These are phyloP conservation scores for Peniophora sp. DNA, from an alignment of 1,284 basidiomycete genomes.

Conservation along the genomic window DNA sequence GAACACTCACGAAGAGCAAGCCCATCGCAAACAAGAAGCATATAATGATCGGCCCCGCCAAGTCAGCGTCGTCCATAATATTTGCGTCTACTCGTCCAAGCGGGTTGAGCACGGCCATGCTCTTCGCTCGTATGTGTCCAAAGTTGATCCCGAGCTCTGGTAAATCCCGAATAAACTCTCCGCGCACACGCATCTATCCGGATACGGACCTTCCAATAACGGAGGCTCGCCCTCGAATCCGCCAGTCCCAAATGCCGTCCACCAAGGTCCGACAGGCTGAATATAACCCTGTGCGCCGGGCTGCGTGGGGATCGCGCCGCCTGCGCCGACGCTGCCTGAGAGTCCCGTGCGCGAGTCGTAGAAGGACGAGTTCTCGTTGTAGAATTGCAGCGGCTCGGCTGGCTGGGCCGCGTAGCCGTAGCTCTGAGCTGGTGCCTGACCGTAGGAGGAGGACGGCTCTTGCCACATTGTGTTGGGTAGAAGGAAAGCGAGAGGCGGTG, in stretches of 20 bases:
- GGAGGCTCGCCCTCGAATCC: conserved; percentile 94
- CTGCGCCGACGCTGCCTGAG: conserved; percentile 57
- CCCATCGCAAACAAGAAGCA: conserved; percentile 91
- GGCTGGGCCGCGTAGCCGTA: conserved; percentile 44
- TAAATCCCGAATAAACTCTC: not conserved
- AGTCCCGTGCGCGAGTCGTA: conserved; percentile 68
- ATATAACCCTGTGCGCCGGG: conserved; percentile 65
- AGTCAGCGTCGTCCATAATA: conserved; percentile 99
- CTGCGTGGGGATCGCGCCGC: conserved; percentile 42
- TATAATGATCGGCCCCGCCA: conserved; percentile 94
- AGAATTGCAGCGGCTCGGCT: conserved; percentile 66
- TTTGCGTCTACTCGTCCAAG: conserved; percentile 80
- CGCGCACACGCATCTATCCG: conserved; percentile 2
- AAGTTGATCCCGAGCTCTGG: conserved; percentile 98
- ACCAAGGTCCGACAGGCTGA: conserved; percentile 71
- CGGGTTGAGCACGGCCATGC: conserved; percentile 93
- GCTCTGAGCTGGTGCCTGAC: conserved; percentile 46
- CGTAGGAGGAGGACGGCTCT: conserved; percentile 44
- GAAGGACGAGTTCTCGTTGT: conserved; percentile 41
- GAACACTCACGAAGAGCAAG: conserved; percentile 74
- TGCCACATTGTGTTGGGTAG: conserved; percentile 53
- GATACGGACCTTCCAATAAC: conserved; percentile 72
- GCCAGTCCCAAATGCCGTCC: conserved; percentile 92
- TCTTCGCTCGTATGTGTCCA: conserved; percentile 90
- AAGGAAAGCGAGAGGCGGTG: not conserved